Evolutionary conservation across 176 grass and related monocot genomes (phyloP), one percentile per base, ranked within the genome.

Genomic region (Avena insularis): DNA sequence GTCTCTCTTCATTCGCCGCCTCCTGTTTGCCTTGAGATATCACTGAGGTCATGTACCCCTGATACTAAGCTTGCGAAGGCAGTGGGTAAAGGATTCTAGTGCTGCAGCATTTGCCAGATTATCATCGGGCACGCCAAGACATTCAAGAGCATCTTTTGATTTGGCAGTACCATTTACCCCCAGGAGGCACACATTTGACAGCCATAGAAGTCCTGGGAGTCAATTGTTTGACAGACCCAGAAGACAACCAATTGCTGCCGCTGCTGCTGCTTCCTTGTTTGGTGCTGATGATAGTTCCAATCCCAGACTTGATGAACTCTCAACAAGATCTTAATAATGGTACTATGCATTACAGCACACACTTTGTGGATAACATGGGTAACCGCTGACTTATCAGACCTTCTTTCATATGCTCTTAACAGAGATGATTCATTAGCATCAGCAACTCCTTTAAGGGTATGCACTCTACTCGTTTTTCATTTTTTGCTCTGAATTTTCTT

Each of bases 21-120:
- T 98, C 53, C 85, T 95, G 82, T 98, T 98, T 93, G 88, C 93
- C 17, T 80, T 98, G 73, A 78, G 90, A 89, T 89, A 95, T 86
- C 88, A 98, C 80, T 98, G 91, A 53, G 92, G 88, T 89, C 89
- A 95, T 79, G 93, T 98, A 76, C 96, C 96, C 31, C 59, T 98
- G 54, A 92, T 98, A 86, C 88, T 98, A 33, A 85, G 90, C 57
- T 92, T 93, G 49, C 96, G 93, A 78, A 91, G 93, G 82, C 90
- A 92, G 76, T 98, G 96, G 96, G 82, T 95, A 67, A 93, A 89
- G 79, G 88, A 95, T 69, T 75, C 60, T 71, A 80, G 49, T 79
- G 76, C 80, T 81, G 65, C 70, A 79, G 67, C 78, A 73, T 89
- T 88, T 92, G 43, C 86, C 58, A 87, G 40, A 57, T 79, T 86